Base-by-base conservation (phyloP, 495 filamentous ascomycete species). In the Aspergillus mulundensis region DNA sequence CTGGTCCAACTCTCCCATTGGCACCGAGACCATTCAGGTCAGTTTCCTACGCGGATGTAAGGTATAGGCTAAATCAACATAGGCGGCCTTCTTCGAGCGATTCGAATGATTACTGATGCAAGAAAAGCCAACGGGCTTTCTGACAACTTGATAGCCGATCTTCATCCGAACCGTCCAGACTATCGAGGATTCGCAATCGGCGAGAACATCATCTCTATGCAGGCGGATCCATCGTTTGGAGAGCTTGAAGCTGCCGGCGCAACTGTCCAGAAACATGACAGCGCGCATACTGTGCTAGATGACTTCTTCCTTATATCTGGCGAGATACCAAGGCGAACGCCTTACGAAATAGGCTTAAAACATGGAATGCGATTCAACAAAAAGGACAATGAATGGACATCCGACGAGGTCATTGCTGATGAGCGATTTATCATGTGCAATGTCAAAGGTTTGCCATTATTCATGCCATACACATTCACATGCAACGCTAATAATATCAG, bases 1-100 rank as follows among this genome's bases (percentile, higher is more conserved):
- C 77, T 83, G 34, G 72, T 95, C 10, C 89, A 93, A 62, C 82
- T 95, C 0, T 95, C 77, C 6, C 83, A 86, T 57, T 86, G 82
- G 82, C 83, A 86, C 70, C 78, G 82, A 23, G 83, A 86, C 56
- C 83, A 86, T 62, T 80, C 76, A 40, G 77, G 73, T 74, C 28
- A 19, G 63, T 65, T 7, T 7, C 25, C 43, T 3, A 16, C 19
- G 19, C 2, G 23, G n/a, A 12, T 54, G 5, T 42, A n/a, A n/a
- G 21, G 23, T 24, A 18, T 3, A 23, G 23, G 50, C 53, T 68
- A 43, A 66, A 32, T 21, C 18, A 0, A 12, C 7, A n/a, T 21
- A 77, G 79, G 81, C 20, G 82, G 82, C 14, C 77, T 84, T 21
- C 46, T 61, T 15, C 61, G 62, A 39, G 75, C 75, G 6, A 70